Percentiles rank a stretch among this genome's conserved stretches.
Conservation (phyloP, 2,329 filamentous ascomycete species). For the Dactylellina leptospora region DNA sequence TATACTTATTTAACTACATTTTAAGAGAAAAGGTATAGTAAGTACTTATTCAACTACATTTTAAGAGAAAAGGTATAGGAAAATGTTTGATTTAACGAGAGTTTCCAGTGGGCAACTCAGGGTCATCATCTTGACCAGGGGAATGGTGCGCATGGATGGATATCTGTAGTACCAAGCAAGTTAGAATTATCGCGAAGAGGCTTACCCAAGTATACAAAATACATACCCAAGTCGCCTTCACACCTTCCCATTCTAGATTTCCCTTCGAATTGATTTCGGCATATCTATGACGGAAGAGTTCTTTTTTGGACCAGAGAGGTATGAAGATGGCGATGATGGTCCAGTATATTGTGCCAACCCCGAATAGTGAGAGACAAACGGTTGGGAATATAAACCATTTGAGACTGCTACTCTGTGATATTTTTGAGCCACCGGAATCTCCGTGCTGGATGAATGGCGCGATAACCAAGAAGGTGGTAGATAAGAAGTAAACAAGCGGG, state of each 20-base stretch:
- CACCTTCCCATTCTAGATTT: conserved; percentile 28
- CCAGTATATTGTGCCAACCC: conserved; percentile 54
- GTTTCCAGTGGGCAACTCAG: neutral
- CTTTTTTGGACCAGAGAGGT: neutral
- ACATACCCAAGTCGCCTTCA: conserved; percentile 23
- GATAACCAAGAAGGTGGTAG: conserved; percentile 51
- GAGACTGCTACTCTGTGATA: conserved; percentile 13
- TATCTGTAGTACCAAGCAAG: neutral
- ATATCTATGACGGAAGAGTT: conserved; percentile 14
- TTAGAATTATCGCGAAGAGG: neutral
- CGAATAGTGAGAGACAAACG: conserved; percentile 46
- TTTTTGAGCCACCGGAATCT: conserved; percentile 36
- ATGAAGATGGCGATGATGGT: conserved; percentile 30
- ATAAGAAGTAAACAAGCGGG: conserved; percentile 50
- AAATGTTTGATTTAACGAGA: no score
- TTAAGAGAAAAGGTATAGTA: no score
- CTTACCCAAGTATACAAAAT: neutral
- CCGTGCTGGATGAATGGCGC: conserved; percentile 17
- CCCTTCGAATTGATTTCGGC: conserved; percentile 18
- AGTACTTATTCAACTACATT: no score
- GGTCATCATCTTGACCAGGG: neutral
- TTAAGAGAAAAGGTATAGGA: no score
- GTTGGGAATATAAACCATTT: conserved; percentile 50
- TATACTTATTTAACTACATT: no score
- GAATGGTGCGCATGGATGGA: neutral